Evolutionary conservation across 2,329 filamentous ascomycete genomes (phyloP).

Genomic region (Apiospora aurea): DNA sequence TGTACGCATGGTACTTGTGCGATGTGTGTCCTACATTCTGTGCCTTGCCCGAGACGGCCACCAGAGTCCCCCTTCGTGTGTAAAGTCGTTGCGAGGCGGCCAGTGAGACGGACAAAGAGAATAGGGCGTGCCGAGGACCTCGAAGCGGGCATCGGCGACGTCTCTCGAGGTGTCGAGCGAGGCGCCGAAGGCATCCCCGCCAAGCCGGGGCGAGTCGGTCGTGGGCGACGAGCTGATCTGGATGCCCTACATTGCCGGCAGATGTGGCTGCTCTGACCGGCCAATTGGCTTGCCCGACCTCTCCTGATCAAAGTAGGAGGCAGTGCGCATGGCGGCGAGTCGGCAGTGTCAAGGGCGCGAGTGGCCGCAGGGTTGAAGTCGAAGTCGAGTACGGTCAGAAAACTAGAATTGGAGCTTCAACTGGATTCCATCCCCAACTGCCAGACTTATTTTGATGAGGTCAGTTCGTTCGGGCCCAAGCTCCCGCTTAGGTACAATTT

Average conservation of each 20-base stretch:
- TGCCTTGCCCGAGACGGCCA: slow-evolving; percentile 86
- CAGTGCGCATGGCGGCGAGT: slow-evolving; percentile 38
- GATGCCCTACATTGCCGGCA: slow-evolving; percentile 66
- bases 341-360: slow-evolving; percentile 8
- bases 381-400: not conserved
- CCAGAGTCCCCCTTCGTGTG: slow-evolving; percentile 88
- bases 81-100: slow-evolving; percentile 94
- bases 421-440: not conserved
- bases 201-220: slow-evolving; percentile 58
- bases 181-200: slow-evolving; percentile 63
- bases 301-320: slow-evolving; percentile 38
- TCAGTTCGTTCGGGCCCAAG: slow-evolving; percentile 18
- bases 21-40: slow-evolving; percentile 72
- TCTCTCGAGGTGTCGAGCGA: slow-evolving; percentile 54
- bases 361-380: not conserved
- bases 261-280: slow-evolving; percentile 44
- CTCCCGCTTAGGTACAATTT: slow-evolving; percentile 5
- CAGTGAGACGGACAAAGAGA: slow-evolving; percentile 93
- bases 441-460: slow-evolving; percentile 10
- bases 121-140: slow-evolving; percentile 89
- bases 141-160: slow-evolving; percentile 83
- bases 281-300: slow-evolving; percentile 35
- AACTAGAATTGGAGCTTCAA: slow-evolving; percentile 5
- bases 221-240: slow-evolving; percentile 69
- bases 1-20: not conserved